Evolutionary conservation across 176 grass and related monocot species (phyloP).

Genomic region (Themeda triandra): DNA sequence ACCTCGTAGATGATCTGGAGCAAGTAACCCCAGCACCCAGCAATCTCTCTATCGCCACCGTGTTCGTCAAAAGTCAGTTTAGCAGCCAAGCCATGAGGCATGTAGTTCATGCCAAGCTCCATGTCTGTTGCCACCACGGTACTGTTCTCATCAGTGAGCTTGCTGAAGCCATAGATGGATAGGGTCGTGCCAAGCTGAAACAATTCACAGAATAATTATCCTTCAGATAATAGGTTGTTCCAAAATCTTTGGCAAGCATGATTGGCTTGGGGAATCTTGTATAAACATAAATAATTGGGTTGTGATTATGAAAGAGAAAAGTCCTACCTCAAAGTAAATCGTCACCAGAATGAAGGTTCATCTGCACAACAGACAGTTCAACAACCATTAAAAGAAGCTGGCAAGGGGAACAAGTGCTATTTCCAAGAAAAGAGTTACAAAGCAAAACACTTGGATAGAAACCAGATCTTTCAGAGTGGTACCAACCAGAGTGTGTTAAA

Average conservation of each 20-base stretch:
- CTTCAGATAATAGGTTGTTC: conserved; percentile 10
- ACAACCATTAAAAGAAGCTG: conserved; percentile 40
- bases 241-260: neutral
- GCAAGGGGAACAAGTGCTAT: conserved; percentile 8
- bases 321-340: conserved; percentile 83
- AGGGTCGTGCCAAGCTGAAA: conserved; percentile 65
- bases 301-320: conserved; percentile 16
- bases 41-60: conserved; percentile 34
- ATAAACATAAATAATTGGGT: conserved; percentile 3
- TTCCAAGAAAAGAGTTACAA: conserved; percentile 15
- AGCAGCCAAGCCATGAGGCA: neutral
- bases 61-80: conserved; percentile 20
- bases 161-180: conserved; percentile 73
- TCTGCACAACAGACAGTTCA: conserved; percentile 52
- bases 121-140: conserved; percentile 23
- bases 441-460: conserved; percentile 9
- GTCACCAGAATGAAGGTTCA: conserved; percentile 90
- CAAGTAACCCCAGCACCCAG: conserved; percentile 84
- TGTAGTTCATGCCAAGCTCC: conserved; percentile 39
- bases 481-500: no score
- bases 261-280: conserved; percentile 9
- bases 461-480: conserved; percentile 9
- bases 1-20: conserved; percentile 91
- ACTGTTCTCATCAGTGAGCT: neutral
- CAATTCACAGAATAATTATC: neutral